Evolutionary conservation across 2,329 filamentous ascomycete genomes (phyloP).

Genomic region (Plectosphaerella cucumerina): DNA sequence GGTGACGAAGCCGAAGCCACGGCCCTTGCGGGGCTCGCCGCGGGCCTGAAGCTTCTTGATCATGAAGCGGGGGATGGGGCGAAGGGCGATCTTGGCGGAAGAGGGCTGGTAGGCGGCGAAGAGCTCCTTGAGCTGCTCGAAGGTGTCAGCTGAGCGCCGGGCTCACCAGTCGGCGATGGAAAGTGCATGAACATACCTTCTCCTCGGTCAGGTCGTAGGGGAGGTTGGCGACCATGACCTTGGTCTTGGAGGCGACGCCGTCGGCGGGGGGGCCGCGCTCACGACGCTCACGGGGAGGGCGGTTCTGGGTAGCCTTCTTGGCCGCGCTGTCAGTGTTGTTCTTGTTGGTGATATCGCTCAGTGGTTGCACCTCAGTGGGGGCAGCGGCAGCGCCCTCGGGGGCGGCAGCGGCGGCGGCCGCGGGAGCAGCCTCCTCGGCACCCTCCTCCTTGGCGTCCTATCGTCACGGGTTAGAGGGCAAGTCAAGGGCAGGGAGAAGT

Average conservation of each 20-base stretch:
- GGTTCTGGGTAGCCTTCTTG: slow-evolving; percentile 49
- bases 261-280: slow-evolving; percentile 96
- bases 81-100: slow-evolving; percentile 97
- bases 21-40: slow-evolving; percentile 96
- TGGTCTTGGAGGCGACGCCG: slow-evolving; percentile 97
- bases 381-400: slow-evolving; percentile 38
- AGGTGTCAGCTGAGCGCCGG: slow-evolving; percentile 14
- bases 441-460: slow-evolving; percentile 41
- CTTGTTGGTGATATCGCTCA: slow-evolving; percentile 59
- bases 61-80: slow-evolving; percentile 99
- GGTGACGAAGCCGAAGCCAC: slow-evolving; percentile 97
- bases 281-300: slow-evolving; percentile 56
- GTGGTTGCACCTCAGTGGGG: slow-evolving; percentile 50
- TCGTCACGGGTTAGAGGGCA: background rate
- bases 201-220: slow-evolving; percentile 98
- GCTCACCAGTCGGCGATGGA: background rate
- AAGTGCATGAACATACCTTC: slow-evolving; percentile 60
- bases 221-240: slow-evolving; percentile 99
- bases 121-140: slow-evolving; percentile 84
- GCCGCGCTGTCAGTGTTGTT: slow-evolving; percentile 54
- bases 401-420: slow-evolving; percentile 22
- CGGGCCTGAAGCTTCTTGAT: slow-evolving; percentile 99
- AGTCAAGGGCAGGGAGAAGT: background rate
- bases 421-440: slow-evolving; percentile 36
- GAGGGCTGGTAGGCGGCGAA: slow-evolving; percentile 89